Evolutionary conservation across 192 early-diverging fungal genomes (phyloP).

Genomic region (Paraglomus occultum): DNA sequence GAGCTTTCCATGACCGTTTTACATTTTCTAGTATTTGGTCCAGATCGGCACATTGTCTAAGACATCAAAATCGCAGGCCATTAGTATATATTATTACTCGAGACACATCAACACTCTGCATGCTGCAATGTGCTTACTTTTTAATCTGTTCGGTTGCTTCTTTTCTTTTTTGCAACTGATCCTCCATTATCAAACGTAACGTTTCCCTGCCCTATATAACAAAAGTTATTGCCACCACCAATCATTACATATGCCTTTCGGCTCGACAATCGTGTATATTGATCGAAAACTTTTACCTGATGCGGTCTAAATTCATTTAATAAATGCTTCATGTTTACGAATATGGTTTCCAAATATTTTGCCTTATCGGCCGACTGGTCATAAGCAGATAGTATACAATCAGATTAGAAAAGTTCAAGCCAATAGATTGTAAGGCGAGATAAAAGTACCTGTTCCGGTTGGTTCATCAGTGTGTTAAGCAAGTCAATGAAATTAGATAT

Average conservation of each 20-base stretch:
- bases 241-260: no score
- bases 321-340: slow-evolving; percentile 81
- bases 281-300: slow-evolving; percentile 53
- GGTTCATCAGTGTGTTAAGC: slow-evolving; percentile 56
- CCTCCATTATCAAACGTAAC: slow-evolving; percentile 60
- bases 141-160: slow-evolving; percentile 43
- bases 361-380: slow-evolving; percentile 56
- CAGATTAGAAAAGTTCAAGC: neutral
- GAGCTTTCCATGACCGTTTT: slow-evolving; percentile 14
- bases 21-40: slow-evolving; percentile 8
- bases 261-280: no score
- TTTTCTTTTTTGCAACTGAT: slow-evolving; percentile 57
- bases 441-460: slow-evolving; percentile 38
- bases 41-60: slow-evolving; percentile 20
- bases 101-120: no score
- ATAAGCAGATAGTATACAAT: neutral
- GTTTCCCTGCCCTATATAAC: slow-evolving; percentile 59
- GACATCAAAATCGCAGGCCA: neutral
- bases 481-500: slow-evolving; percentile 71
- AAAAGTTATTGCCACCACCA: no score
- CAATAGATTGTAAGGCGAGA: neutral
- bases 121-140: slow-evolving; percentile 39
- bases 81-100: neutral
- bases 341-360: slow-evolving; percentile 64
- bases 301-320: slow-evolving; percentile 82